Evolutionary conservation across 352 stramenopile genomes (phyloP), one percentile per base, ranked within the genome.

Genomic region (Pythium scleroteichum): DNA sequence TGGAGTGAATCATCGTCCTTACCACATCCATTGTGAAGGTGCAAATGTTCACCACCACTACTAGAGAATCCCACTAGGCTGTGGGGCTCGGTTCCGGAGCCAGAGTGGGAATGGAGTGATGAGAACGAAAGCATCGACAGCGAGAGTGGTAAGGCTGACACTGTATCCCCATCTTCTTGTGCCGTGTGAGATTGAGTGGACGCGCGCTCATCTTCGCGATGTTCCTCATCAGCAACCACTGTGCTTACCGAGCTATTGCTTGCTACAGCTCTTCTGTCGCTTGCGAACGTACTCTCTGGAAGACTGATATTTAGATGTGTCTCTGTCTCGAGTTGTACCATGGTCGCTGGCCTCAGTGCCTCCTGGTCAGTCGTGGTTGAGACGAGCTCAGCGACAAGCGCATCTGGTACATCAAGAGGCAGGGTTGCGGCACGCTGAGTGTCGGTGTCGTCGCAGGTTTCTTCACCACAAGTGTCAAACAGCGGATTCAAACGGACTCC

Each of bases 51-150:
- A 54, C 62, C 13, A 23, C 47, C 53, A 22, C 50, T 46, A 20
- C 53, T 19, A 57, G 20, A 75, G 24, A 44, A 69, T 0, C 35
- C 49, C 27, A 56, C 53, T 14, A 51, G 65, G 6, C 71, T 61
- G 17, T 72, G 58, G 16, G 66, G 64, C 7, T 51, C 48, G 14
- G 60, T 56, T 16, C 49, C 45, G 22, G 55, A 71, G 64, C 35
- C 72, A 35, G 29, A 65, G 53, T 65, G 75, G 10, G 29, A 65
- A 53, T 65, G 75, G 10, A 64, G 27, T 16, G 77, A 87, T 0
- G 76, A 76, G 29, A 82, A 66, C n/a, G 79, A 89, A 10, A 89
- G 61, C 79, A 85, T 89, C 0, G 74, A 86, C 66, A 74, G 78
- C 19, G 76, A 86, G 7, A 87, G 35, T 23, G 77, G 78, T 24